phyloP scores from a whole-genome alignment of 495 filamentous ascomycete species.

The Penicillium cataractarum region DNA sequence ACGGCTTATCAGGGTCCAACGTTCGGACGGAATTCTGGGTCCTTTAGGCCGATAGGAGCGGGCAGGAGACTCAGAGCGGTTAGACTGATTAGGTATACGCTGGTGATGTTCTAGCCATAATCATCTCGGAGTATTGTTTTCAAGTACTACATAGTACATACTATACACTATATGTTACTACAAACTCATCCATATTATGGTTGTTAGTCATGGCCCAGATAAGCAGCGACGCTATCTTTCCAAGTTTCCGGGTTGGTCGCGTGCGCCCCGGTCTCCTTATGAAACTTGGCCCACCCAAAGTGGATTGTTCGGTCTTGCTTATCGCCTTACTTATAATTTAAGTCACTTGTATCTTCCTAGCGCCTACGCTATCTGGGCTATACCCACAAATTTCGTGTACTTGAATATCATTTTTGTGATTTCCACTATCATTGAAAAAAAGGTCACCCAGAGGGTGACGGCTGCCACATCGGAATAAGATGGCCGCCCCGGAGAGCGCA shows the following conservation, averaged over 20 bases:
- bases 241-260: background rate
- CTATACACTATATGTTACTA: no score
- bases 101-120: no score
- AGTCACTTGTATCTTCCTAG: no score
- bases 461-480: constrained; percentile 40
- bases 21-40: constrained; percentile 1
- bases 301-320: background rate
- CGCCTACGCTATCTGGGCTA: background rate
- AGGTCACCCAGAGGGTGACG: constrained; percentile 39
- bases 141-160: background rate
- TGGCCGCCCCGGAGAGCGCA: constrained; percentile 9
- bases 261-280: background rate
- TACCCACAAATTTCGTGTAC: background rate
- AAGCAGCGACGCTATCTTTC: background rate
- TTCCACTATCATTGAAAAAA: constrained; percentile 24
- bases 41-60: background rate
- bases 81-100: background rate
- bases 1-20: constrained; percentile 18
- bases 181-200: no score
- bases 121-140: background rate
- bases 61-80: background rate
- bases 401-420: constrained; percentile 7
- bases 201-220: constrained; percentile 2
- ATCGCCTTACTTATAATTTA: background rate
- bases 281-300: background rate